Percentiles rank a stretch among this genome's conserved stretches.
phyloP scores from a whole-genome alignment of 2,329 filamentous ascomycete species.

The Diplocarpon rosae region DNA sequence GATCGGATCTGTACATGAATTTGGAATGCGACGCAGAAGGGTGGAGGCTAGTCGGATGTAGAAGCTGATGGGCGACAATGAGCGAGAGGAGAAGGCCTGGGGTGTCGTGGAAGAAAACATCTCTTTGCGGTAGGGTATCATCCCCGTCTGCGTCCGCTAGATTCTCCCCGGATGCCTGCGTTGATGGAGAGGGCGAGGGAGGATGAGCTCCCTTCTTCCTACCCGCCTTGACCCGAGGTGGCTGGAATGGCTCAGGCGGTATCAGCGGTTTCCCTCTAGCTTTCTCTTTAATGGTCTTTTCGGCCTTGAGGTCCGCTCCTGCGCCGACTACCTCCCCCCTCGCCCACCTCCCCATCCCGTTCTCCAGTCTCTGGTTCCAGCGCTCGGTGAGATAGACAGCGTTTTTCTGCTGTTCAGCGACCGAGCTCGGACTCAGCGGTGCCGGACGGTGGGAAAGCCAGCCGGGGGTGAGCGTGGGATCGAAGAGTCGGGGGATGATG shows the following conservation, averaged over 20 bases:
- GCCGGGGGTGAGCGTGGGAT: slow-evolving; percentile 42
- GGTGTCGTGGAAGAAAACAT: too few species aligned
- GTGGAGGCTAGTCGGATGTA: too few species aligned
- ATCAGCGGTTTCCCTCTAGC: neutral
- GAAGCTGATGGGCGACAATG: too few species aligned
- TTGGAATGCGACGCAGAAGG: slow-evolving; percentile 20
- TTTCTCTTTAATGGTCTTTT: neutral
- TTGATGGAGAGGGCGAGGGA: too few species aligned
- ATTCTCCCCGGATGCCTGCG: too few species aligned
- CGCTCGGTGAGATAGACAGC: slow-evolving; percentile 37
- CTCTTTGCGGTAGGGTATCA: too few species aligned
- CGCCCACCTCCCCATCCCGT: slow-evolving; percentile 35
- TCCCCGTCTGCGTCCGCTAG: too few species aligned
- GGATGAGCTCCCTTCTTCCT: too few species aligned
- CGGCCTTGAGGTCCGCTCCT: too few species aligned
- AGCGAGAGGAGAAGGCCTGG: too few species aligned
- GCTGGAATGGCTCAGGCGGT: neutral
- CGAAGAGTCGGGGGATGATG: slow-evolving; percentile 40
- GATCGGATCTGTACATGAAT: slow-evolving; percentile 32
- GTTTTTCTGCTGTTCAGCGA: slow-evolving; percentile 43
- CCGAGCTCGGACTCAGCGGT: slow-evolving; percentile 35
- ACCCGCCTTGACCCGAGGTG: neutral
- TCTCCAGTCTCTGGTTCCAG: slow-evolving; percentile 39
- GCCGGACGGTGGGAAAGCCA: slow-evolving; percentile 35
- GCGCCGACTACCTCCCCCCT: slow-evolving; percentile 1